Percentiles rank a stretch among this genome's conserved stretches.
These are phyloP conservation scores for Monosporascus sp. DNA, from an alignment of 2,329 filamentous ascomycete genomes.

Conservation along the genomic window DNA sequence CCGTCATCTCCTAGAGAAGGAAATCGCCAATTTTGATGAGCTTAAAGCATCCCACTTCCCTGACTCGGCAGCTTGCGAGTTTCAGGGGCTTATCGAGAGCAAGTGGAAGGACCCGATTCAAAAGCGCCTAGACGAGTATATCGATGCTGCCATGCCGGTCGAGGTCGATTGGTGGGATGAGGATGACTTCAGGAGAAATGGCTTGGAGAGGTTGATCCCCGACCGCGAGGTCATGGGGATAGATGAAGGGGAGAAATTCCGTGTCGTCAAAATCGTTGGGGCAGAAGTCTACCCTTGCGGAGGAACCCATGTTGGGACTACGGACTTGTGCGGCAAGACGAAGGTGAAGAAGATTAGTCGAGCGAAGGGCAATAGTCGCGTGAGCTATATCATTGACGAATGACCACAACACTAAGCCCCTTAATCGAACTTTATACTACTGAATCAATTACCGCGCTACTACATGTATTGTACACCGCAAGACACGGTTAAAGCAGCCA, in stretches of 20 bases:
- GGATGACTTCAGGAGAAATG: slow-evolving; percentile 51
- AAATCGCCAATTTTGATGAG: slow-evolving; percentile 54
- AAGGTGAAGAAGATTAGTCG: slow-evolving; percentile 63
- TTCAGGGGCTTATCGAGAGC: slow-evolving; percentile 60
- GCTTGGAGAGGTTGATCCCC: slow-evolving; percentile 51
- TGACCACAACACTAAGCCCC: not conserved
- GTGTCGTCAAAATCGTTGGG: slow-evolving; percentile 65
- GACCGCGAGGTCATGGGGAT: slow-evolving; percentile 35
- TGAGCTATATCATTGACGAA: slow-evolving; percentile 37
- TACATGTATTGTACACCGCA: too few species aligned
- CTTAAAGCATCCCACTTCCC: slow-evolving; percentile 70
- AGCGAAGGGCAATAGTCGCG: slow-evolving; percentile 57
- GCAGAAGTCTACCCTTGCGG: slow-evolving; percentile 69
- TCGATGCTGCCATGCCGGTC: slow-evolving; percentile 52
- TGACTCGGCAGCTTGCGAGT: slow-evolving; percentile 62
- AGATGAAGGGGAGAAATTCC: slow-evolving; percentile 47
- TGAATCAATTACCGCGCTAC: not conserved
- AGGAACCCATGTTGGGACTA: slow-evolving; percentile 64
- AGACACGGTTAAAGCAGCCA: too few species aligned
- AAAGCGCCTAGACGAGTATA: slow-evolving; percentile 51
- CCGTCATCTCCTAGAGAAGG: slow-evolving; percentile 47
- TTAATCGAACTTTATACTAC: not conserved
- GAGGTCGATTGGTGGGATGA: slow-evolving; percentile 64
- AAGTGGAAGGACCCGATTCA: slow-evolving; percentile 61
- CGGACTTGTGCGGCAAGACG: slow-evolving; percentile 53